Evolutionary conservation across 1,139 yeast species (phyloP), one percentile per base, ranked within the genome.

Genomic region (Candida frijolesensis): DNA sequence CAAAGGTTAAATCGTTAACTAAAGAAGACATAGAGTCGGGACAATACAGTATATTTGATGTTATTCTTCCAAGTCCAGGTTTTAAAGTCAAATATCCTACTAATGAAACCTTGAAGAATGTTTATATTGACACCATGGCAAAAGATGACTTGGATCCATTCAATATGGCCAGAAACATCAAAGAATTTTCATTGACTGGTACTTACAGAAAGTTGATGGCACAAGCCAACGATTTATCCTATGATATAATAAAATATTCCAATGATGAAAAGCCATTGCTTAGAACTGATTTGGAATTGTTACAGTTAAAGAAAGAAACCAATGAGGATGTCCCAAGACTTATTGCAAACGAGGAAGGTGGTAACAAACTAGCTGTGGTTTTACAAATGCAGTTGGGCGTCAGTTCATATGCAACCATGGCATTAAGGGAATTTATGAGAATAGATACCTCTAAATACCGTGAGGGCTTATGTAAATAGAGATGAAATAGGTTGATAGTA

Each of bases 391-490:
- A 85, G 64, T 76, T 95, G 52, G 95, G 91, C 2, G 85, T 89
- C 7, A 87, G 97, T 44, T 86, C 96, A 5, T 95, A 95, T 67
- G 99, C 99, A 2, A 95, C 99, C 0, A 95, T 95, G 99, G 96
- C 97, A 0, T 72, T 95, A 50, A 80, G 99, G 61, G 99, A 94
- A 65, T 82, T 87, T 50, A 87, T 89, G 96, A 87, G 87, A 65
- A 75, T 84, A 25, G 96, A 89, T 55, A 87, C 96, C 2, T 79
- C 90, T 39, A 82, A 91, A 43, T 66, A 72, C 48, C 63, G 75
- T 40, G 55, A 51, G 12, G 38, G 45, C 19, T 48, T 51, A 46
- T 39, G 34, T 29, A 47, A 52, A 42, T 42, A 45, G 45, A 19
- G 22, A 19, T 19, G 4, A 19, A n/a, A n/a, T n/a, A n/a, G 3